Base-by-base conservation (phyloP, 257 asterid species). In the Solanum etuberosum region DNA sequence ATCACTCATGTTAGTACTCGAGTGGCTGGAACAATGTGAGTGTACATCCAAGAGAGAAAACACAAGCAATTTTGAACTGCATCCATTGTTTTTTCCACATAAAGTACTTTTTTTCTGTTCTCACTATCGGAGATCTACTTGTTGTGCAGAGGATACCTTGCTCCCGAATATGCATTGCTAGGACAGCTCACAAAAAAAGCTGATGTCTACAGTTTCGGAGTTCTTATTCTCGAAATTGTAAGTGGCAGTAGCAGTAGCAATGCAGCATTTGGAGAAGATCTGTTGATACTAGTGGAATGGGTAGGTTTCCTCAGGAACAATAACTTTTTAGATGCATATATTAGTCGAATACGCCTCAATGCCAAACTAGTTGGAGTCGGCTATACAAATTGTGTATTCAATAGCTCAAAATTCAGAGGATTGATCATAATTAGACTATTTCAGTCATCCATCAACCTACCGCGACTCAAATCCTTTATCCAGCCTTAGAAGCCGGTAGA, bases 21-120 rank as follows among this genome's bases (percentile, higher is more conserved):
- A 85, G 98, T 96, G 61, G 99, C 98, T n/a, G 99, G 99, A 87
- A 96, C 99, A 70, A 86, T 93, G 99, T 96, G 92, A 89, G 98
- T 88, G n/a, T 85, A 29, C 18, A 51, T 87, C 78, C 18, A 78
- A 78, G 59, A 77, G 59, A 78, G 83, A 37, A 37, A 23, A 31
- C 63, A 25, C 84, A 43, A 78, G 63, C 38, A 78, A 78, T 14
- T 43, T 46, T 25, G 63, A n/a, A 27, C 25, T 80, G 40, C 63
- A 16, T 16, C 65, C 15, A 8, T 78, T 80, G 27, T 16, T 46
- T 12, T 59, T 59, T 15, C 23, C 23, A 7, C 51, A 59, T n/a
- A 6, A 14, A 70, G 3, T 83, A 35, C 27, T 11, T n/a, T 68
- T 54, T 71, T 31, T 20, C 23, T 72, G 67, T 46, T 63, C 31